Conservation (phyloP, 179 eudicot species). For the Silene vulgaris region DNA sequence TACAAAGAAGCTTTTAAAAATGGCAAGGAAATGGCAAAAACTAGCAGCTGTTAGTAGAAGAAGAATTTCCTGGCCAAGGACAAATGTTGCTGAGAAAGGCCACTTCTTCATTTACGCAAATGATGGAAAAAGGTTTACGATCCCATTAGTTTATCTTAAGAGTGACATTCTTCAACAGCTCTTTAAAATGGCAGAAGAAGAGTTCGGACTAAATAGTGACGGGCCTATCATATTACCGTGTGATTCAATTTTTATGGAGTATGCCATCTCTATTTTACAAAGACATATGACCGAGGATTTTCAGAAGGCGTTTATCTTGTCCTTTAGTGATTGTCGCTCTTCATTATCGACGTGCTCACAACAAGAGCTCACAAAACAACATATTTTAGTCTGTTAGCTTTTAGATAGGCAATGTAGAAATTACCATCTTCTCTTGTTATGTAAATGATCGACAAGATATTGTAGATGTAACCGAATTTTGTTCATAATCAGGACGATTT, state of each 20-base stretch:
- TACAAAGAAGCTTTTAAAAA: conserved; percentile 14
- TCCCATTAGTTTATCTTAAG: conserved; percentile 22
- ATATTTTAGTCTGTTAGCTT: not conserved
- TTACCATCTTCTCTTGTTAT: not conserved
- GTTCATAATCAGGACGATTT: not conserved
- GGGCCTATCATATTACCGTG: conserved; percentile 10
- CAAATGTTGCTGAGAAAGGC: conserved; percentile 18
- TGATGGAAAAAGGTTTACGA: conserved; percentile 18
- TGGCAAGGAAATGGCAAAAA: conserved; percentile 18
- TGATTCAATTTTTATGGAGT: conserved; percentile 10
- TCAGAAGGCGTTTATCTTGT: conserved; percentile 17
- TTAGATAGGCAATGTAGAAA: not conserved
- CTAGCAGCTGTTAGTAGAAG: conserved; percentile 6
- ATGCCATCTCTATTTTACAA: conserved; percentile 11
- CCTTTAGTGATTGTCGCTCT: not conserved
- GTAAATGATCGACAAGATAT: not conserved
- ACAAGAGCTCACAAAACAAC: not conserved
- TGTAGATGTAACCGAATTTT: not conserved
- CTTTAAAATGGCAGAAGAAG: conserved; percentile 14
- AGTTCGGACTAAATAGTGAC: not conserved
- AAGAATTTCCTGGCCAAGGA: conserved; percentile 8
- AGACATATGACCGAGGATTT: conserved; percentile 13
- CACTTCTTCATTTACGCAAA: conserved; percentile 22
- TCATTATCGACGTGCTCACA: not conserved
- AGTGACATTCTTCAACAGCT: conserved; percentile 15